A percentile compares a stretch with the other conserved stretches of the same genome.
phyloP scores from a whole-genome alignment of 495 filamentous ascomycete genomes.

The Daldinia grandis region DNA sequence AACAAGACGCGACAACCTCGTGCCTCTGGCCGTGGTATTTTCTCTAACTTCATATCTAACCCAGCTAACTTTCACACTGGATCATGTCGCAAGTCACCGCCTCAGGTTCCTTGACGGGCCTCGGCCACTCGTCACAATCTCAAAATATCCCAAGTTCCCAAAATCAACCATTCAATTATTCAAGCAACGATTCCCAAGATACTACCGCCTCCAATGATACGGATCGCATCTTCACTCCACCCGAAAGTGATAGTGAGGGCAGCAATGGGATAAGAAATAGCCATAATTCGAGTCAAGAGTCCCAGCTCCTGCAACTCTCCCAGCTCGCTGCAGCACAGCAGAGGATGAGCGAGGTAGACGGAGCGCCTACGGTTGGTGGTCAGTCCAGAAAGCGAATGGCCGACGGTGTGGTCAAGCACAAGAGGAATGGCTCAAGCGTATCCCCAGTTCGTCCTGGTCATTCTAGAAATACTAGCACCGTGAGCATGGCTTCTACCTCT shows the following conservation, averaged over 20 bases:
- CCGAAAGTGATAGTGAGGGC: constrained; percentile 54
- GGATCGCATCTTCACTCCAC: constrained; percentile 57
- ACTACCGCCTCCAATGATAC: constrained; percentile 53
- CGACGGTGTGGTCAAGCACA: constrained; percentile 67
- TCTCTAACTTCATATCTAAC: background rate
- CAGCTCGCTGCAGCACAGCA: constrained; percentile 62
- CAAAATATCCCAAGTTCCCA: constrained; percentile 30
- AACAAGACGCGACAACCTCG: constrained; percentile 35
- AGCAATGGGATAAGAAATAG: constrained; percentile 49
- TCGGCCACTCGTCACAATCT: constrained; percentile 14
- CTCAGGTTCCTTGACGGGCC: constrained; percentile 8
- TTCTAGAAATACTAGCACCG: constrained; percentile 72
- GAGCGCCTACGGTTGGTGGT: constrained; percentile 36
- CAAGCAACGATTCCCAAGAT: constrained; percentile 54
- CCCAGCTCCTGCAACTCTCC: constrained; percentile 61
- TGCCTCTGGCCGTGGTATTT: background rate
- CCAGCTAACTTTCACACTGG: background rate
- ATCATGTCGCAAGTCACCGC: constrained; percentile 31
- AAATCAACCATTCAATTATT: constrained; percentile 42
- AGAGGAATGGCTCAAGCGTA: constrained; percentile 49
- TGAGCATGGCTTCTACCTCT: constrained; percentile 62
- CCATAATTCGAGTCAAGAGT: constrained; percentile 55
- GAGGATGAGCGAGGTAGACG: constrained; percentile 50
- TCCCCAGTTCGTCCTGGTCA: constrained; percentile 60
- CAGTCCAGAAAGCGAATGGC: constrained; percentile 68